Conservation (phyloP, 768 basidiomycete genomes). For the Rhodosporidiobolus sp. region DNA sequence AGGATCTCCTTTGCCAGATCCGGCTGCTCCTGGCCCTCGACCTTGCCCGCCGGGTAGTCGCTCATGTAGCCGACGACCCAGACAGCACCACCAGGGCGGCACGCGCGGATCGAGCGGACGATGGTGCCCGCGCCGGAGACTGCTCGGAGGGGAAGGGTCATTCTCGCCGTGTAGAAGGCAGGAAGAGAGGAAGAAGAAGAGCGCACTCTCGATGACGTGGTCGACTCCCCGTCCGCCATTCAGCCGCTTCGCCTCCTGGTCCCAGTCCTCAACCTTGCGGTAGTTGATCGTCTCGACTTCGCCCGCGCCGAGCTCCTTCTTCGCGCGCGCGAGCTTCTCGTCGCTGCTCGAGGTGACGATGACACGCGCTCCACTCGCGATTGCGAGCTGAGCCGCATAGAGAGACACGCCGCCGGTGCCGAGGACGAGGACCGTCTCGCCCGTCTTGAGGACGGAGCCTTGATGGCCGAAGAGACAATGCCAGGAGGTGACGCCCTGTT, state of each 20-base stretch:
- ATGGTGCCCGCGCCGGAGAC: constrained; percentile 25
- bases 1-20: constrained; percentile 35
- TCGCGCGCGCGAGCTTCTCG: constrained; percentile 53
- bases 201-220: constrained; percentile 53
- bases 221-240: constrained; percentile 35
- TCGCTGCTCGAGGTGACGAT: constrained; percentile 68
- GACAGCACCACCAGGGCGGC: constrained; percentile 18
- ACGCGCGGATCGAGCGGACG: constrained; percentile 14
- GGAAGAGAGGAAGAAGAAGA: neutral
- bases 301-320: constrained; percentile 56
- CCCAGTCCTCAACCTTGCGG: constrained; percentile 60
- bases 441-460: constrained; percentile 15
- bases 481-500: constrained; percentile 59
- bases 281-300: constrained; percentile 61
- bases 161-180: neutral
- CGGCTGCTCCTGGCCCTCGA: neutral
- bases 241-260: constrained; percentile 53
- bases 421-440: constrained; percentile 34
- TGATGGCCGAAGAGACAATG: constrained; percentile 55
- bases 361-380: constrained; percentile 62
- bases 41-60: constrained; percentile 10
- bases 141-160: neutral
- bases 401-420: constrained; percentile 49
- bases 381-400: constrained; percentile 60
- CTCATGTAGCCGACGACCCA: constrained; percentile 35